Percentiles rank a stretch among this genome's conserved stretches.
phyloP scores from a whole-genome alignment of 768 basidiomycete genomes.

The Tremella mesenterica region DNA sequence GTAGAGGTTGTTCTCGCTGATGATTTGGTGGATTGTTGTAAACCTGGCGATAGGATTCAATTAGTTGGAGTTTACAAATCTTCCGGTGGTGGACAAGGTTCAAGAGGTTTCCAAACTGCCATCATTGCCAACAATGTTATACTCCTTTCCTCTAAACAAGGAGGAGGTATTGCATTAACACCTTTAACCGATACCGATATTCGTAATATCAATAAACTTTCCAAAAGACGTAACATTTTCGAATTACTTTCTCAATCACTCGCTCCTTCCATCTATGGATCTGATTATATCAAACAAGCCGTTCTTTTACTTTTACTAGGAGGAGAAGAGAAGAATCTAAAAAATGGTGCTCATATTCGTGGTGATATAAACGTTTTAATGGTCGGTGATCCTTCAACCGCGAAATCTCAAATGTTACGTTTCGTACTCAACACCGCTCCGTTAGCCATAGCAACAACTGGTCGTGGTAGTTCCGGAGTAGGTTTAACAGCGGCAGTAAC shows the following conservation, averaged over 20 bases:
- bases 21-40: slow-evolving; percentile 92
- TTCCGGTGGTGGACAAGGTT: slow-evolving; percentile 74
- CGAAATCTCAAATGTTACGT: slow-evolving; percentile 89
- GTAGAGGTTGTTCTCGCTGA: slow-evolving; percentile 94
- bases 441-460: slow-evolving; percentile 94
- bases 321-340: slow-evolving; percentile 93
- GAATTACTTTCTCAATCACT: slow-evolving; percentile 82
- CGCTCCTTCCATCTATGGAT: slow-evolving; percentile 94
- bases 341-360: slow-evolving; percentile 96
- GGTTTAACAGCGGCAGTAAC: slow-evolving; percentile 98
- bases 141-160: slow-evolving; percentile 84
- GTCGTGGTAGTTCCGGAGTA: slow-evolving; percentile 94
- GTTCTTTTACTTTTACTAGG: slow-evolving; percentile 86
- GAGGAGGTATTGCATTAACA: slow-evolving; percentile 88
- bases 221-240: slow-evolving; percentile 80
- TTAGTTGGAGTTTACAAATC: slow-evolving; percentile 91
- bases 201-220: slow-evolving; percentile 85
- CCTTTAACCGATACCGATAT: slow-evolving; percentile 88
- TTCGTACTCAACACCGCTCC: slow-evolving; percentile 95
- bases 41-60: slow-evolving; percentile 95
- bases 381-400: slow-evolving; percentile 99
- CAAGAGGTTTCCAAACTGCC: slow-evolving; percentile 88
- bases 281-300: slow-evolving; percentile 90
- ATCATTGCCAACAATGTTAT: slow-evolving; percentile 93
- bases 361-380: slow-evolving; percentile 99